These are phyloP conservation scores for Petasospora rhodanensis DNA, from an alignment of 1,139 yeast species.

Conservation along the genomic window DNA sequence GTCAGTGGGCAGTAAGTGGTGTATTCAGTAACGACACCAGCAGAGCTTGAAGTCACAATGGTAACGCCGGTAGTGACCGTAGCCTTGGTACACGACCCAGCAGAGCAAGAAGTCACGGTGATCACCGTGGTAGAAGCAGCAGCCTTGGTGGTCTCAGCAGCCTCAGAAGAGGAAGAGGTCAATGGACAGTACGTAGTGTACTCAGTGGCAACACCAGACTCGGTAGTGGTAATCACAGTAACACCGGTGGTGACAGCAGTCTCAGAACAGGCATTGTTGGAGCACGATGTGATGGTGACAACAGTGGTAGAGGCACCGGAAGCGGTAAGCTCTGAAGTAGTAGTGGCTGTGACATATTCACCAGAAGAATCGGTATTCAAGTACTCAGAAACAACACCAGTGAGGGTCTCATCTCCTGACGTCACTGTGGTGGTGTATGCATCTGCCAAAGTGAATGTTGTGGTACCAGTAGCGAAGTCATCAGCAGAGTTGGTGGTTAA, in stretches of 20 bases:
- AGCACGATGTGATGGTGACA: constrained; percentile 22
- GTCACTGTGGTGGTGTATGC: too few relatives aligned
- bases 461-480: too few relatives aligned
- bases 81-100: constrained; percentile 28
- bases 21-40: constrained; percentile 27
- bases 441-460: too few relatives aligned
- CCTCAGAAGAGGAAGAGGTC: constrained; percentile 15
- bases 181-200: constrained; percentile 34
- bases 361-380: too few relatives aligned
- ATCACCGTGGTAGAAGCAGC: constrained; percentile 12
- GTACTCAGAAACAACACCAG: too few relatives aligned
- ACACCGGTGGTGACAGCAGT: constrained; percentile 20
- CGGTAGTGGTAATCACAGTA: constrained; percentile 13
- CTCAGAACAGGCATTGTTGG: too few relatives aligned
- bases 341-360: too few relatives aligned
- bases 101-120: constrained; percentile 28
- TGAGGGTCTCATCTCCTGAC: too few relatives aligned
- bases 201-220: constrained; percentile 24
- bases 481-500: too few relatives aligned
- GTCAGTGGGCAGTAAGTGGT: constrained; percentile 33
- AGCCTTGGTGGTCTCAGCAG: too few relatives aligned
- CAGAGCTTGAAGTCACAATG: constrained; percentile 22
- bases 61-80: constrained; percentile 17
- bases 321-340: too few relatives aligned
- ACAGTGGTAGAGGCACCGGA: constrained; percentile 5